Conservation (phyloP, 2,329 filamentous ascomycete genomes). For the Pseudocercospora eumusae region DNA sequence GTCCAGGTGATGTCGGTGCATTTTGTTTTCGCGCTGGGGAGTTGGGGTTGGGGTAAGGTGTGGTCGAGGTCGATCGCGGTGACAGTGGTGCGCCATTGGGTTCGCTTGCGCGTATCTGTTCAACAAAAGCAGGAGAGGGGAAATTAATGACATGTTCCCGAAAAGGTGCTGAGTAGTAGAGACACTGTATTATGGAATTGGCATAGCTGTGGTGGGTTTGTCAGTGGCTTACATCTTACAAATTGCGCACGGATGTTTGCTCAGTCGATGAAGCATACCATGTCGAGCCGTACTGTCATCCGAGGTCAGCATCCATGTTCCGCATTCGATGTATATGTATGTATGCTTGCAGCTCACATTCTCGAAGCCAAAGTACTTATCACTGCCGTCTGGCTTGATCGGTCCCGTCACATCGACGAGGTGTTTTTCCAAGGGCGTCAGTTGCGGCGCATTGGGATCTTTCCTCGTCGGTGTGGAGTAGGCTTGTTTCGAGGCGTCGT, state of each 20-base stretch:
- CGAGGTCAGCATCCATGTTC: slow-evolving; percentile 20
- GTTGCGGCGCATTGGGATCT: slow-evolving; percentile 58
- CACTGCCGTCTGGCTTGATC: slow-evolving; percentile 81
- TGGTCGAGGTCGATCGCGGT: slow-evolving; percentile 42
- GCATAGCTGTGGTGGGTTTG: slow-evolving; percentile 69
- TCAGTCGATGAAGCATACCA: slow-evolving; percentile 63
- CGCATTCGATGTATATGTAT: neutral
- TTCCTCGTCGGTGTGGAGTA: slow-evolving; percentile 56
- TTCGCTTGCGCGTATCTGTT: slow-evolving; percentile 61
- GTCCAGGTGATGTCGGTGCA: slow-evolving; percentile 57
- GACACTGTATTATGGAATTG: slow-evolving; percentile 95
- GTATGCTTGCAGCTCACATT: slow-evolving; percentile 68
- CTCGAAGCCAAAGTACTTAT: slow-evolving; percentile 98
- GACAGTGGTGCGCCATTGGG: slow-evolving; percentile 34
- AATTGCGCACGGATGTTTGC: neutral
- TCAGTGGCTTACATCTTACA: slow-evolving; percentile 12
- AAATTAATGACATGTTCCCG: slow-evolving; percentile 93
- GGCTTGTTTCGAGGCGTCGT: slow-evolving; percentile 50
- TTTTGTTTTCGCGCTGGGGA: slow-evolving; percentile 50
- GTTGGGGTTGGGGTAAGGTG: slow-evolving; percentile 39
- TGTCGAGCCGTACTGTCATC: slow-evolving; percentile 87
- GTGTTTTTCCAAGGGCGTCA: slow-evolving; percentile 69
- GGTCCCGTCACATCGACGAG: slow-evolving; percentile 80
- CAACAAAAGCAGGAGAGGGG: slow-evolving; percentile 69
- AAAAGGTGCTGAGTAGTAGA: slow-evolving; percentile 94